Conservation (phyloP, 2,329 filamentous ascomycete species). For the Chaetomium globosum region DNA sequence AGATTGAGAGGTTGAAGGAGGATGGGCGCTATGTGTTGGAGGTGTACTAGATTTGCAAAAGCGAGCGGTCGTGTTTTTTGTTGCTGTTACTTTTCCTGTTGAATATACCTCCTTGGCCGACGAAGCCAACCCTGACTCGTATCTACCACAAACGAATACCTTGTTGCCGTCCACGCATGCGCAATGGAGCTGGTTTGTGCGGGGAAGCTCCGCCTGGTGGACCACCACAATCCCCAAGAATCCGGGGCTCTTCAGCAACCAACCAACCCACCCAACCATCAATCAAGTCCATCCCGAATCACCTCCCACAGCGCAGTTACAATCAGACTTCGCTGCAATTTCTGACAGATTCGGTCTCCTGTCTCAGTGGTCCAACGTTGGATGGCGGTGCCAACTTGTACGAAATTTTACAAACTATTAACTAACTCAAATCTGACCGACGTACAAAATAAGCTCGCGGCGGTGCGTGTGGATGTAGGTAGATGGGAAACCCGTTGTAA, state of each 20-base stretch:
- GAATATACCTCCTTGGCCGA: background rate
- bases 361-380: too few relatives aligned
- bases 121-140: background rate
- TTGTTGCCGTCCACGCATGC: background rate
- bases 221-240: constrained; percentile 15
- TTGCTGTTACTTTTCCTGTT: background rate
- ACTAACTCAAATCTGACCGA: too few relatives aligned
- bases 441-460: too few relatives aligned
- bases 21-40: constrained; percentile 91
- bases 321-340: too few relatives aligned
- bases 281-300: too few relatives aligned
- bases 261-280: too few relatives aligned
- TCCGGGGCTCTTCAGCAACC: background rate
- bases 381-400: too few relatives aligned
- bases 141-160: background rate
- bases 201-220: constrained; percentile 13
- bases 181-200: background rate
- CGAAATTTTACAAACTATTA: too few relatives aligned
- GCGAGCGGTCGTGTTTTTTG: background rate
- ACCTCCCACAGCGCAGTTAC: too few relatives aligned
- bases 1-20: constrained; percentile 98
- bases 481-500: too few relatives aligned
- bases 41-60: constrained; percentile 69
- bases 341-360: too few relatives aligned
- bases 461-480: too few relatives aligned